Base-by-base conservation (phyloP, 2,329 filamentous ascomycete species). In the Aspergillus spinulosporus region DNA sequence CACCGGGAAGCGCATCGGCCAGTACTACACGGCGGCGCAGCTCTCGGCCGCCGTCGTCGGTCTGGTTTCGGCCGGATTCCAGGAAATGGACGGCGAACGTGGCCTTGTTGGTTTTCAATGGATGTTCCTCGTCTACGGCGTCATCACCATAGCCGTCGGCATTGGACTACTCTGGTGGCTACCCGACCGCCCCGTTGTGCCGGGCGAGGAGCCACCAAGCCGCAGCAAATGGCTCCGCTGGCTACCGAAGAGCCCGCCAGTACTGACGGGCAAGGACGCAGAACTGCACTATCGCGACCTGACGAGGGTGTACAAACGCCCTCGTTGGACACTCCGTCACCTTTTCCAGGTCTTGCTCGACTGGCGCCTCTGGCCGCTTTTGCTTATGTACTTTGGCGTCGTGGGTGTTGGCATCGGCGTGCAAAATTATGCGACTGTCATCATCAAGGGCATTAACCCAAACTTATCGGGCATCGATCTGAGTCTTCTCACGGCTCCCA, bases 341-440 rank as follows among this genome's bases (percentile, higher is more conserved):
- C 78, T 96, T 1, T 77, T 78, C 26, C 76, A 78, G 26, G 89
- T 95, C 1, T 75, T 96, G 31, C 79, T 89, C 36, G 92, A 96
- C 73, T 96, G 91, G 92, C 84, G 91, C 2, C 80, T 96, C 14
- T 96, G 90, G 88, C 92, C 92, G 1, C 74, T 96, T 62, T 82
- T 88, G 1, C 69, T 96, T 52, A 96, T 96, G 92, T 96, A 96
- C 75, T 96, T 96, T 75, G 92, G 92, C 15, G 92, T 96, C 2
- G 92, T 96, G 1, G 92, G 92, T 21, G 92, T 96, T 2, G 92
- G 92, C 6, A 96, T 96, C 60, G 92, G 91, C 44, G 92, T 90
- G 0, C 91, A 96, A 74, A 84, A 89, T 45, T 96, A 96, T 68
- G 90, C 88, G 32, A 93, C 88, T 2, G 85, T 96, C 62, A 96